Evolutionary conservation across 306 rosid genomes (phyloP), one percentile per base, ranked within the genome.

Genomic region (Trifolium fragiferum): DNA sequence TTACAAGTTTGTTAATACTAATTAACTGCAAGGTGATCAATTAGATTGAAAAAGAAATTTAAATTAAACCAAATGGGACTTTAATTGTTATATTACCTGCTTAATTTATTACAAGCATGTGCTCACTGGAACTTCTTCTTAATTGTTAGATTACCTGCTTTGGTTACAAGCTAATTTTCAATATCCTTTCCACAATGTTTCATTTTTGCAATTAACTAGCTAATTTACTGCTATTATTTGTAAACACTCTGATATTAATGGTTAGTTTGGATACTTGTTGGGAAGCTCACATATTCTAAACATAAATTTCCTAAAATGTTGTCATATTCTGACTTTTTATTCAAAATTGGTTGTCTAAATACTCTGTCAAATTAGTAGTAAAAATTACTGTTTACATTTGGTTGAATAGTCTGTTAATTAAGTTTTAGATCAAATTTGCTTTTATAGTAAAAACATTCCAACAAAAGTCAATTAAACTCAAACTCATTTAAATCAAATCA

Each of bases 1-100:
- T 27, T 80, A 20, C 58, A 49, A n/a, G 67, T n/a, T 15, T 68
- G 21, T 27, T 80, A 20, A 71, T 58, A 60, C n/a, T n/a, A n/a
- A n/a, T 70, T 60, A 59, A 66, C 11, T 2, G 54, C 70, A 57
- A 18, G 47, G 20, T 35, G 54, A 57, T 51, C 71, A 37, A 33
- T 40, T 54, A 35, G 18, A 43, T 23, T 7, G 27, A 15, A 63
- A 68, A 69, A 37, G 58, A 14, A 27, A 49, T 60, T 41, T 73
- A 46, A 33, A 67, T 74, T 38, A 59, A 58, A 67, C 47, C 16
- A 60, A 74, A 27, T 63, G 35, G 68, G 72, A n/a, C n/a, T n/a
- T n/a, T n/a, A n/a, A n/a, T n/a, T n/a, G n/a, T n/a, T n/a, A n/a
- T n/a, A n/a, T n/a, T n/a, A n/a, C n/a, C n/a, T n/a, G n/a, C n/a